These are phyloP conservation scores for Agrocybe praecox DNA, from an alignment of 768 basidiomycete species.

Conservation along the genomic window DNA sequence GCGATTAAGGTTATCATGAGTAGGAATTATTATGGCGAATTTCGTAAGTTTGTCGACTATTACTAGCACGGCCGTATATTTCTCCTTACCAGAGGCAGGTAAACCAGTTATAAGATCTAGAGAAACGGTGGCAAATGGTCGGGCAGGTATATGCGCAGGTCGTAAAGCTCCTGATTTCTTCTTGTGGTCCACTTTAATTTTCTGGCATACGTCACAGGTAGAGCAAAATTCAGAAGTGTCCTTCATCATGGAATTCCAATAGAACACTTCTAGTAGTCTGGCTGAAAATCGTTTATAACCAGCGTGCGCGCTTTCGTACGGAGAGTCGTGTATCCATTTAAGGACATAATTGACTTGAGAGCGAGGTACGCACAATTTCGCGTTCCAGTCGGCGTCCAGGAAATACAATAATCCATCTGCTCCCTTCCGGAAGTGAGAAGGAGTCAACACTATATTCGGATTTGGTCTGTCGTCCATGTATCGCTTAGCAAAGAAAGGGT, in stretches of 20 bases:
- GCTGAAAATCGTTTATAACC: slow-evolving; percentile 28
- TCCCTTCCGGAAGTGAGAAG: background rate
- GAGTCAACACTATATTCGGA: background rate
- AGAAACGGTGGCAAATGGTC: slow-evolving; percentile 30
- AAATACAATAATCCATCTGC: slow-evolving; percentile 23
- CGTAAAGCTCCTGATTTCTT: slow-evolving; percentile 31
- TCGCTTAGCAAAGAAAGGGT: too few relatives aligned
- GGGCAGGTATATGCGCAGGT: slow-evolving; percentile 31
- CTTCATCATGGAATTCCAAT: slow-evolving; percentile 32
- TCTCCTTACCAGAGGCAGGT: slow-evolving; percentile 22
- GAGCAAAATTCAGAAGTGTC: slow-evolving; percentile 20
- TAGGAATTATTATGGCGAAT: slow-evolving; percentile 40
- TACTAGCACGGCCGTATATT: slow-evolving; percentile 30
- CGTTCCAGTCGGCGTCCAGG: slow-evolving; percentile 22
- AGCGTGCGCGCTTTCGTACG: slow-evolving; percentile 27
- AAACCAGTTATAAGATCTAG: slow-evolving; percentile 40
- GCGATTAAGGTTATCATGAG: slow-evolving; percentile 22
- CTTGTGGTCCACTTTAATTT: slow-evolving; percentile 24
- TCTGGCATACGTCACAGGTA: slow-evolving; percentile 31
- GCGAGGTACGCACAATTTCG: slow-evolving; percentile 30
- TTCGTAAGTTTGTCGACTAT: slow-evolving; percentile 42
- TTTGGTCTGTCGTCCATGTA: background rate
- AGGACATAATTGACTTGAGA: slow-evolving; percentile 17
- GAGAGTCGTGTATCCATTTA: slow-evolving; percentile 23
- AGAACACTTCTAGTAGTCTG: slow-evolving; percentile 22